Evolutionary conservation across 2,329 filamentous ascomycete species (phyloP), one percentile per base, ranked within the genome.

Genomic region (Penicillium thymicola): DNA sequence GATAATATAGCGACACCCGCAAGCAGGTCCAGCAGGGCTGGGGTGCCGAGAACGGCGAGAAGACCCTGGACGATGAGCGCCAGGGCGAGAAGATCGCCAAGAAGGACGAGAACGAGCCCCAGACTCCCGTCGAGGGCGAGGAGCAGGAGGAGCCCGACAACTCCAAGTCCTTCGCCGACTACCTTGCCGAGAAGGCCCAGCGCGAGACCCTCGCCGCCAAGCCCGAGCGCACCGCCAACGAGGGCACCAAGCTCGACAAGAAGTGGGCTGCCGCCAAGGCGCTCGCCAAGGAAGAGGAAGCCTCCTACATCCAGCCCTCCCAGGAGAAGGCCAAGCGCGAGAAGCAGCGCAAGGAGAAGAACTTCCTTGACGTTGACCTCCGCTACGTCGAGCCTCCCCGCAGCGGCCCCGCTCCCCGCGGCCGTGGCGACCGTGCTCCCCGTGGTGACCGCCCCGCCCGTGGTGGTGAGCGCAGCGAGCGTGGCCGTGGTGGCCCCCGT

Each of bases 311-410:
- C 72, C 79, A 88, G 70, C 86, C 83, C 67, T 76, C 82, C 65
- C 82, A 81, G 61, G 88, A 88, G 79, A 97, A 97, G 88, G 78
- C 85, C 75, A 80, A 79, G 74, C 89, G 90, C 73, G 86, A 93
- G 81, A 90, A 91, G 74, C 89, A 93, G 82, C 89, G 89, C 81
- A 94, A 94, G 85, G 85, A 89, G 80, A 97, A 97, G 88, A 85
- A 90, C 77, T 78, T 89, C 74, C 76, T 97, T 70, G 91, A 96
- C 72, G 90, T 97, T 65, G 92, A 96, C 77, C 86, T 92, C 80
- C 85, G 89, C 72, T 91, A 84, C 75, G 82, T 90, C 68, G 89
- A 93, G 80, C 82, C 84, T 58, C 81, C 84, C 65, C 80, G 82
- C 68, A 74, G 77, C 56, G 76, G 82, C 65, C 69, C 77, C 53